These are phyloP conservation scores for Mucor mucedo DNA, from an alignment of 371 early-diverging fungal genomes.

Conservation along the genomic window DNA sequence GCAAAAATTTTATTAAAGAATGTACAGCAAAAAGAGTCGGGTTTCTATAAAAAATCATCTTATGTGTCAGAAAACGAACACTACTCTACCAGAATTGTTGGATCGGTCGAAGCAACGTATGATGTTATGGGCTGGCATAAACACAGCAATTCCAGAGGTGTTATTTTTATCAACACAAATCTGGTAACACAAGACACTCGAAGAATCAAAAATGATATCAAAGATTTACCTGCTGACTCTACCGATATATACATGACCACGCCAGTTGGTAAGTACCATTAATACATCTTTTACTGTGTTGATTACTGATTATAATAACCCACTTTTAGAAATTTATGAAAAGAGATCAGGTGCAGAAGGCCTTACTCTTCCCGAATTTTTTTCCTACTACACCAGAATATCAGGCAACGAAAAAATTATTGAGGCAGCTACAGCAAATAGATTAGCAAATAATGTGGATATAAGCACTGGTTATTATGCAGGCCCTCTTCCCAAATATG, in stretches of 20 bases:
- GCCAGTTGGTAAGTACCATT: not conserved
- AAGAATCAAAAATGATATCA: not conserved
- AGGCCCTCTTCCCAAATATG: not conserved
- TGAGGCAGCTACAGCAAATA: too few species aligned
- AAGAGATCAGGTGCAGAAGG: too few species aligned
- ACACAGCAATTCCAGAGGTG: not conserved
- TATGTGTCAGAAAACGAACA: not conserved
- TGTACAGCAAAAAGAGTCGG: not conserved
- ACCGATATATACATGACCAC: conserved; percentile 2
- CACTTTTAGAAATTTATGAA: too few species aligned
- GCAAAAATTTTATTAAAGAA: not conserved
- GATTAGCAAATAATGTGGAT: not conserved
- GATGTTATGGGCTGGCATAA: conserved; percentile 6
- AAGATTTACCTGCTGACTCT: not conserved
- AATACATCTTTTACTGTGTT: too few species aligned
- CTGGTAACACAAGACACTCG: not conserved
- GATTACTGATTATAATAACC: too few species aligned
- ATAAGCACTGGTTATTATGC: not conserved
- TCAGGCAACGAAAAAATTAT: too few species aligned
- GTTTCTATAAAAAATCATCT: conserved; percentile 1
- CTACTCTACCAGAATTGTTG: not conserved
- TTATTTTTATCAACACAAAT: not conserved
- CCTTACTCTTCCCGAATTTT: too few species aligned
- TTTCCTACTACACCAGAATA: too few species aligned
- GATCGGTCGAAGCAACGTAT: conserved; percentile 9